Percentiles rank a stretch among this genome's conserved stretches.
phyloP scores from a whole-genome alignment of 306 rosid species.

The Rubus idaeus region DNA sequence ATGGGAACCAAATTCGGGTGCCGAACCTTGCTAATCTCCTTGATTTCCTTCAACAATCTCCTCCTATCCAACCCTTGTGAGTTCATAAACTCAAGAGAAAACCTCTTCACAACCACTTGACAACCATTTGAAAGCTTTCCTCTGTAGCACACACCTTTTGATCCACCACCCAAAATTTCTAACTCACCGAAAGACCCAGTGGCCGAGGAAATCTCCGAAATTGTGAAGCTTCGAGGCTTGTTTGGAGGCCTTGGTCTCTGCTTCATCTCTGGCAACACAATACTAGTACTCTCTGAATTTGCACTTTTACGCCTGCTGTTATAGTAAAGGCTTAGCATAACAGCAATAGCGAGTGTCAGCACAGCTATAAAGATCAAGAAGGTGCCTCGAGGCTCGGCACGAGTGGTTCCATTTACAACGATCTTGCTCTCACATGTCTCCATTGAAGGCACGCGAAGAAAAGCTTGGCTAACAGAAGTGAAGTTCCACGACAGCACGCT shows the following conservation, averaged over 20 bases:
- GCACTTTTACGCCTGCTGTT: slow-evolving; percentile 33
- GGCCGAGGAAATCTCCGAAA: slow-evolving; percentile 49
- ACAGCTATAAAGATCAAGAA: slow-evolving; percentile 57
- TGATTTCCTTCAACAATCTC: slow-evolving; percentile 64
- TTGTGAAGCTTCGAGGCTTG: slow-evolving; percentile 54
- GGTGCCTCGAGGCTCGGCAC: slow-evolving; percentile 32
- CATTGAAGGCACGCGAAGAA: slow-evolving; percentile 54
- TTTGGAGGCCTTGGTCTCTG: slow-evolving; percentile 67
- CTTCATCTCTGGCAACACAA: slow-evolving; percentile 38
- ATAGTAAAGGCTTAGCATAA: slow-evolving; percentile 42
- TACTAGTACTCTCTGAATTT: slow-evolving; percentile 15
- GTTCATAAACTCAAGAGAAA: slow-evolving; percentile 52
- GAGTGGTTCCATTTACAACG: slow-evolving; percentile 31
- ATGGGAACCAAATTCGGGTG: slow-evolving; percentile 70
- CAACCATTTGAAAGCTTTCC: slow-evolving; percentile 64
- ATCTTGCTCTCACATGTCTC: slow-evolving; percentile 61
- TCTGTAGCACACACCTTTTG: slow-evolving; percentile 52
- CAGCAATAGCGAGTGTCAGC: slow-evolving; percentile 40
- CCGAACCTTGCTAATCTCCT: slow-evolving; percentile 43
- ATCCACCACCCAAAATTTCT: slow-evolving; percentile 58
- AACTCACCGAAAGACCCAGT: slow-evolving; percentile 53
- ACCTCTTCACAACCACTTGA: slow-evolving; percentile 62
- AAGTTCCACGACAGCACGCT: slow-evolving; percentile 68
- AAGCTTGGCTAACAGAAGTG: slow-evolving; percentile 63
- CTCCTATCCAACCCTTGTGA: slow-evolving; percentile 55